Evolutionary conservation across 768 basidiomycete species (phyloP), one percentile per base, ranked within the genome.

Genomic region (Russula brevipes): DNA sequence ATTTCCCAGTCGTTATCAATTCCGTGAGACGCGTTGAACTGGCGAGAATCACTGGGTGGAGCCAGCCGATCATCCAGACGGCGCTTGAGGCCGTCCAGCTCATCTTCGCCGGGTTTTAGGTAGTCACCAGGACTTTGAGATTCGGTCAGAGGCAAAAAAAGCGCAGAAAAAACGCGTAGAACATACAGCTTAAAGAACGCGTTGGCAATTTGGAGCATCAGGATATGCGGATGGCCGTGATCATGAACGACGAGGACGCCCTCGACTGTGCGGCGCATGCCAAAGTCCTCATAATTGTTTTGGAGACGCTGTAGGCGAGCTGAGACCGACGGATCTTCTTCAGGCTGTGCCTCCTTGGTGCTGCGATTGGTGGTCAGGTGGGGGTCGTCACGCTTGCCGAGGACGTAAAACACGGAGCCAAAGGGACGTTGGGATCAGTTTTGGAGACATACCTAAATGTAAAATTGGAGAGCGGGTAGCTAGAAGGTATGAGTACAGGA

Each of bases 191-290:
- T 98, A 82, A 98, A 98, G 76, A 98, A 99, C 16, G 94, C 94
- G 73, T 97, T 98, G 24, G 95, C 97, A 72, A 99, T 97, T 72
- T 98, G 97, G 5, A 98, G 83, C 88, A 98, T 94, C 68, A 99
- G 85, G 65, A 98, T 93, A 71, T 99, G 96, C 1, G 96, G 95
- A 71, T 96, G 93, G 0, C 95, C 96, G 69, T 98, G 95, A 73
- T 98, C 94, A 75, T 97, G 92, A 5, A 94, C 94, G 60, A 95
- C 88, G 5, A 92, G 80, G 54, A 91, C 85, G 51, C 86, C 93
- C 71, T 97, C 95, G 8, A 97, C 95, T 0, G 96, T 97, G 19
- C 94, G 80, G 17, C 97, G 84, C 91, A 98, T 96, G 9, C 97
- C 97, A 74, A 88, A 94, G 74, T 96, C 92, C 73, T 93, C 91